These are phyloP conservation scores for Penicillium sp. DNA, from an alignment of 2,329 filamentous ascomycete genomes.

Conservation along the genomic window DNA sequence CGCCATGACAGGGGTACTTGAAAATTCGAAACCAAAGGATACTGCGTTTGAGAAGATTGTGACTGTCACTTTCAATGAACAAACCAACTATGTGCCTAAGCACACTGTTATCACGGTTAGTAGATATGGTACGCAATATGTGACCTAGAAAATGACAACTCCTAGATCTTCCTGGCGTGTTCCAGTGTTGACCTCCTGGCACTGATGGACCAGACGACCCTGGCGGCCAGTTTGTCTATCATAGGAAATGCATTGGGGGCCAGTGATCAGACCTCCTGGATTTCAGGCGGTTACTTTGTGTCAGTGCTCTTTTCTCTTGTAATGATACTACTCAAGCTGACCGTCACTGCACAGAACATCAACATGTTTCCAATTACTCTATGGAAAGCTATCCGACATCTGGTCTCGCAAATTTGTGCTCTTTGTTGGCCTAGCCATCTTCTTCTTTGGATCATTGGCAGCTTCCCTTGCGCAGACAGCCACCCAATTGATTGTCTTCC, in stretches of 20 bases:
- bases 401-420: constrained; percentile 60
- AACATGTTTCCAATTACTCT: constrained; percentile 63
- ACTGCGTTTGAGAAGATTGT: constrained; percentile 8
- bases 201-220: constrained; percentile 58
- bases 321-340: neutral
- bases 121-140: neutral
- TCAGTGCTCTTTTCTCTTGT: constrained; percentile 32
- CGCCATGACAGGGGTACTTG: constrained; percentile 17
- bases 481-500: constrained; percentile 59
- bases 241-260: constrained; percentile 53
- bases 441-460: constrained; percentile 57
- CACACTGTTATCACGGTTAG: constrained; percentile 53
- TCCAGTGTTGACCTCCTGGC: constrained; percentile 56
- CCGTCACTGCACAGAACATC: constrained; percentile 57
- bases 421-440: constrained; percentile 52
- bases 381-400: constrained; percentile 61
- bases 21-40: constrained; percentile 7
- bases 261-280: constrained; percentile 54
- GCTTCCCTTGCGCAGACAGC: constrained; percentile 58
- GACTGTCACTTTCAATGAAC: constrained; percentile 49
- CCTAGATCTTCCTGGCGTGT: constrained; percentile 57
- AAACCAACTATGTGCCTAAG: constrained; percentile 56
- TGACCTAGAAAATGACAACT: neutral
- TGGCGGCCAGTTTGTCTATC: constrained; percentile 56
- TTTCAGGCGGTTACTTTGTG: constrained; percentile 58